Percentiles rank a stretch among this genome's conserved stretches.
Conservation (phyloP, 768 basidiomycete genomes). For the Boletus sp. region DNA sequence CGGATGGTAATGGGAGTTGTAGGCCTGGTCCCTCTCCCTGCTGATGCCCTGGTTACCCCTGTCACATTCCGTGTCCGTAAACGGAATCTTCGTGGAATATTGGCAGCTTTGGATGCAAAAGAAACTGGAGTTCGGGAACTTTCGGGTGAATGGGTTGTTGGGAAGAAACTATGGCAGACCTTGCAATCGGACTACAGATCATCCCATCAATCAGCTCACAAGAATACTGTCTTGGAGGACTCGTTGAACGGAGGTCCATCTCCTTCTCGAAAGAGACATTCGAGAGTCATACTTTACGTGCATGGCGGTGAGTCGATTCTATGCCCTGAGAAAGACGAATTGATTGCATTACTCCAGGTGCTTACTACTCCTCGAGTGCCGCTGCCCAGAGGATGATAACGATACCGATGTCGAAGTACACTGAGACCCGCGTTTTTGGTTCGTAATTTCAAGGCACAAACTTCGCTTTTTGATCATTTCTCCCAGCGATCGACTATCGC, state of each 20-base stretch:
- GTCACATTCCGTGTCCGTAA: slow-evolving; percentile 83
- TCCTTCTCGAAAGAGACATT: slow-evolving; percentile 44
- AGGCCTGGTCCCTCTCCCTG: slow-evolving; percentile 81
- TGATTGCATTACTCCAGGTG: slow-evolving; percentile 48
- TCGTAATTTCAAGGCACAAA: slow-evolving; percentile 20
- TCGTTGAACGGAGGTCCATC: slow-evolving; percentile 14
- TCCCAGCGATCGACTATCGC: slow-evolving; percentile 85
- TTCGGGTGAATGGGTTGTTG: slow-evolving; percentile 96
- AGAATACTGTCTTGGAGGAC: slow-evolving; percentile 16
- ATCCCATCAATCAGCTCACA: slow-evolving; percentile 29
- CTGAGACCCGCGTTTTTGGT: slow-evolving; percentile 88
- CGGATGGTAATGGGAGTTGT: slow-evolving; percentile 73
- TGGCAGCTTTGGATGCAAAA: slow-evolving; percentile 66
- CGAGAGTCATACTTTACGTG: slow-evolving; percentile 87
- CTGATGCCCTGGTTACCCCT: slow-evolving; percentile 92
- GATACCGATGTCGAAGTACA: slow-evolving; percentile 85
- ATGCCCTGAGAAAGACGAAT: not conserved
- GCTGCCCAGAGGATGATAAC: slow-evolving; percentile 89
- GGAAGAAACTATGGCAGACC: slow-evolving; percentile 83
- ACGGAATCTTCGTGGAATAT: slow-evolving; percentile 75
- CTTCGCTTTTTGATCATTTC: not conserved
- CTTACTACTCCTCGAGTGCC: slow-evolving; percentile 90
- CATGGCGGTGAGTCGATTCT: slow-evolving; percentile 70
- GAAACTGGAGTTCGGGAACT: slow-evolving; percentile 82
- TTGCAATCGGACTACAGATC: slow-evolving; percentile 81